phyloP scores from a whole-genome alignment of 1,139 yeast species.

The Blastobotrys persicus region DNA sequence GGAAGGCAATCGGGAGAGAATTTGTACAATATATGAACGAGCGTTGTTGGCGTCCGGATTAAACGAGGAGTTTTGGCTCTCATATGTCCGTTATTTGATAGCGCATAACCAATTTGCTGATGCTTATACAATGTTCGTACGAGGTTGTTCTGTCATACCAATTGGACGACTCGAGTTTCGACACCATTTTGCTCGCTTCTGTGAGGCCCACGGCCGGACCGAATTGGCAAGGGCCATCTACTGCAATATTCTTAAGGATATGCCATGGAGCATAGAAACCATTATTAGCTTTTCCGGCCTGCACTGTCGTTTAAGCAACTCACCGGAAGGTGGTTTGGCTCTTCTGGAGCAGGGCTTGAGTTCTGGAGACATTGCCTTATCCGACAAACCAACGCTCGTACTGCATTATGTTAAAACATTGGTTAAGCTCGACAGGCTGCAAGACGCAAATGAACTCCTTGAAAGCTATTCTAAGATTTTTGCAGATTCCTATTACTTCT shows the following conservation, averaged over 20 bases:
- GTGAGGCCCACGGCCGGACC: constrained; percentile 31
- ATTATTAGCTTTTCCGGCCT: constrained; percentile 22
- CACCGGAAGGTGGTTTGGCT: constrained; percentile 1
- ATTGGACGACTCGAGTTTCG: constrained; percentile 36
- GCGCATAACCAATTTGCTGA: constrained; percentile 22
- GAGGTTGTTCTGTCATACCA: constrained; percentile 36
- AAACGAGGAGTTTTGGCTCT: constrained; percentile 60
- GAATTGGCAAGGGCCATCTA: constrained; percentile 33
- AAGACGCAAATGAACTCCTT: constrained; percentile 18
- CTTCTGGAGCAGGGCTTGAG: constrained; percentile 3
- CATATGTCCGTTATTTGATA: constrained; percentile 49
- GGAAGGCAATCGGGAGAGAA: constrained; percentile 29
- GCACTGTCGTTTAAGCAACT: constrained; percentile 2
- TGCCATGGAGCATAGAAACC: constrained; percentile 36
- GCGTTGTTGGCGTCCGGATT: constrained; percentile 49
- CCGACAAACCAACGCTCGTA: neutral
- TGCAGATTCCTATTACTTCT: constrained; percentile 32
- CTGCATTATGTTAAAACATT: neutral
- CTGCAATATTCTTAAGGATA: constrained; percentile 28
- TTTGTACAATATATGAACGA: constrained; percentile 50
- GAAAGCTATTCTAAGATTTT: constrained; percentile 24
- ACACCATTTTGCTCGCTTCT: constrained; percentile 34
- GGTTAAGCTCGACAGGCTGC: neutral
- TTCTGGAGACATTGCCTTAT: neutral
- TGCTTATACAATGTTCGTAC: constrained; percentile 30